Base-by-base conservation (phyloP, 2,329 filamentous ascomycete species). In the Cladosporium colombiae region DNA sequence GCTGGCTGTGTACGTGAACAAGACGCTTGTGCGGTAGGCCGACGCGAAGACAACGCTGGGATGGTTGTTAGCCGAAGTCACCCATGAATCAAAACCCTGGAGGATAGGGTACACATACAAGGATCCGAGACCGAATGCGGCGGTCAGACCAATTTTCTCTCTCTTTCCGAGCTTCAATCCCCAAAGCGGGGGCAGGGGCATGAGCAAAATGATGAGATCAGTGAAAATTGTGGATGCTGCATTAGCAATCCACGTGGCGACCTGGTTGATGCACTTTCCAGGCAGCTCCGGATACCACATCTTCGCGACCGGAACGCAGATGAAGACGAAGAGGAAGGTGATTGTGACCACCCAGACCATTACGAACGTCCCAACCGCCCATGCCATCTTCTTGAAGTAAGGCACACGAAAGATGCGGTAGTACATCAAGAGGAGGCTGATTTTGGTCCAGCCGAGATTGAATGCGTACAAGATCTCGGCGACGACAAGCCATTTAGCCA, bases 361-460 rank as follows among this genome's bases (percentile, higher is more conserved):
- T 23, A 72, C 65, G 0, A 70, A 82, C 74, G n/a, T 71, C 56
- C 72, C 75, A 79, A 68, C 77, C 79, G 33, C 76, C 67, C 23
- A 76, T 62, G 11, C 79, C 76, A 70, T 77, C 77, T 50, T 68
- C 68, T 14, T 68, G 74, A 6, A 74, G 50, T 63, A 63, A 16
- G 61, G 61, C 25, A 63, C 74, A 31, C 71, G 74, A 70, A 83
- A 82, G 57, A 84, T 77, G 55, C 80, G 80, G 29, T 81, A 78
- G 69, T 83, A 83, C 69, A 83, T 81, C 65, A 82, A 72, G 18
- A 84, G 72, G 60, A 84, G 81, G 1, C 81, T 82, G 29, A 78
- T 76, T 73, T 83, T 83, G 50, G 80, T 81, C 66, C 76, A 76
- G 58, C 74, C 74, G 62, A 78, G 72, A 18, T 73, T 71, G 33